Evolutionary conservation across 176 grass and related monocot species (phyloP).

Genomic region (Triticum turgidum): DNA sequence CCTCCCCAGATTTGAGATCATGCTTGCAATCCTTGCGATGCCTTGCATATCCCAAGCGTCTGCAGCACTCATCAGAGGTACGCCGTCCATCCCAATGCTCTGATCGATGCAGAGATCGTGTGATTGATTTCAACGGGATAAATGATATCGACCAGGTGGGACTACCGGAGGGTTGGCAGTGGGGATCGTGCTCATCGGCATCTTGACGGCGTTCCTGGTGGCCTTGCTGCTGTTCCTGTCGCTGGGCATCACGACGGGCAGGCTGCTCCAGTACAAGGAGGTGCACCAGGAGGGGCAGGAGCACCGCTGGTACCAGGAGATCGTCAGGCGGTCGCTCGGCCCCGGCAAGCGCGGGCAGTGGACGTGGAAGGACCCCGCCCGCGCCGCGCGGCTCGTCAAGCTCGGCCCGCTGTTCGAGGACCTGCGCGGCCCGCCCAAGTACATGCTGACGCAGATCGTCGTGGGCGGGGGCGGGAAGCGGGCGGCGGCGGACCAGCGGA

Average conservation of each 20-base stretch:
- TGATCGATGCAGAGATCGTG: neutral
- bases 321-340: slow-evolving; percentile 57
- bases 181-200: slow-evolving; percentile 53
- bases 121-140: neutral
- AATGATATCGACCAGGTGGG: slow-evolving; percentile 35
- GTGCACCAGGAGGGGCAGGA: slow-evolving; percentile 61
- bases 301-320: slow-evolving; percentile 73
- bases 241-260: slow-evolving; percentile 76
- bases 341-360: slow-evolving; percentile 81
- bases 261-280: slow-evolving; percentile 82
- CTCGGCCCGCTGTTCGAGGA: slow-evolving; percentile 87
- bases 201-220: slow-evolving; percentile 53
- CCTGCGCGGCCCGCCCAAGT: slow-evolving; percentile 80
- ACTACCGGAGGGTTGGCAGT: slow-evolving; percentile 43
- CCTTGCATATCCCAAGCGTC: slow-evolving; percentile 79
- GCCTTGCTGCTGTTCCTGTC: slow-evolving; percentile 73
- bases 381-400: slow-evolving; percentile 43
- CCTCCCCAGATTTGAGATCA: slow-evolving; percentile 81
- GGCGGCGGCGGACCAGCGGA: slow-evolving; percentile 40
- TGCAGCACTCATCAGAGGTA: slow-evolving; percentile 58
- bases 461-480: slow-evolving; percentile 26
- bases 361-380: slow-evolving; percentile 64
- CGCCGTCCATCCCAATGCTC: neutral
- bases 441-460: slow-evolving; percentile 66
- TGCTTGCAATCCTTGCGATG: slow-evolving; percentile 58